A percentile compares a stretch with the other conserved stretches of the same genome.
Evolutionary conservation across 805 yeast species (phyloP).

Genomic region (Candida chauliodis): DNA sequence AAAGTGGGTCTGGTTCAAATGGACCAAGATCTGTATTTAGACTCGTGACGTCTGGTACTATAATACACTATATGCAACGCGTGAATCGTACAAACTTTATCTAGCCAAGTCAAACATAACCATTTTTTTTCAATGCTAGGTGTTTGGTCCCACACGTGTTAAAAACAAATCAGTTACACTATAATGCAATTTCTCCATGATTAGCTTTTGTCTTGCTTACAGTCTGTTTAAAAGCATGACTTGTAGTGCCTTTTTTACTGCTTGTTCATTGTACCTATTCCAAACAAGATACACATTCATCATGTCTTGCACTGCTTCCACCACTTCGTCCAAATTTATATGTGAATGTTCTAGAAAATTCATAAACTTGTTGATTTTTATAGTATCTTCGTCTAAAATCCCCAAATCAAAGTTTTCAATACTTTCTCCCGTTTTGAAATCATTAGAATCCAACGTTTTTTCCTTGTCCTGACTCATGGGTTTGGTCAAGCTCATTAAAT

Average conservation of each 20-base stretch:
- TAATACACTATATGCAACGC: no score
- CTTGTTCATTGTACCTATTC: constrained; percentile 77
- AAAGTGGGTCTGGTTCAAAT: no score
- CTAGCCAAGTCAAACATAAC: no score
- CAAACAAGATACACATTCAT: constrained; percentile 78
- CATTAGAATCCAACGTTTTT: background rate
- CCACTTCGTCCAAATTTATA: constrained; percentile 71
- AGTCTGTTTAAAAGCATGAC: constrained; percentile 33
- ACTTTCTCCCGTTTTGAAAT: background rate
- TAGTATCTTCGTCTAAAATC: constrained; percentile 31
- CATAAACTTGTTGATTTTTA: constrained; percentile 53
- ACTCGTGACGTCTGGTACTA: no score
- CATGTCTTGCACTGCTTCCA: constrained; percentile 81
- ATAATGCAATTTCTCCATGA: no score
- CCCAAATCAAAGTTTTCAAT: constrained; percentile 13
- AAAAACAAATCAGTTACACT: no score
- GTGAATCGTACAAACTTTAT: no score
- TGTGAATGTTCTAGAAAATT: constrained; percentile 71
- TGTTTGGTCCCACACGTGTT: no score
- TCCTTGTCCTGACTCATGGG: background rate
- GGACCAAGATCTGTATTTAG: no score
- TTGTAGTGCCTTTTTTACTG: constrained; percentile 48
- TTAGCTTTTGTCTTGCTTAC: no score
- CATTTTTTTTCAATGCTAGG: no score
- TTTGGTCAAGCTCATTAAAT: constrained; percentile 23